A percentile compares a stretch with the other conserved stretches of the same genome.
Conservation (phyloP, 2,329 filamentous ascomycete genomes). For the Lecanicillium sp. region DNA sequence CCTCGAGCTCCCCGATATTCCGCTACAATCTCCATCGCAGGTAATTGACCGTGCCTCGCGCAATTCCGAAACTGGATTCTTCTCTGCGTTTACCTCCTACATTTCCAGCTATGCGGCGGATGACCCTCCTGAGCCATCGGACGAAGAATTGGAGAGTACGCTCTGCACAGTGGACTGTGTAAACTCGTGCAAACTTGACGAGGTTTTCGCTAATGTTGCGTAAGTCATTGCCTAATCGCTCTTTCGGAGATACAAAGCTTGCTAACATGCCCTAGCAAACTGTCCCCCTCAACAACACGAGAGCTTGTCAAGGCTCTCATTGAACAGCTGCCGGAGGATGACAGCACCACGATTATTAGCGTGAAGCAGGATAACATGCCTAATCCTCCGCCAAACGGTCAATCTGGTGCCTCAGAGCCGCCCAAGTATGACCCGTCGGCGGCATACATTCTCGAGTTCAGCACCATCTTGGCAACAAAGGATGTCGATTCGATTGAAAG, state of each 20-base stretch:
- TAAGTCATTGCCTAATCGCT: no score
- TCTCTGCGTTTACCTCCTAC: slow-evolving; percentile 92
- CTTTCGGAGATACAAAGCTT: no score
- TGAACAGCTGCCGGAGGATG: slow-evolving; percentile 79
- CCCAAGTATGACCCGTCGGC: slow-evolving; percentile 76
- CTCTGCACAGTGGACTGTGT: slow-evolving; percentile 92
- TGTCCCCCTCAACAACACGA: slow-evolving; percentile 24
- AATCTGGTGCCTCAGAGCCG: slow-evolving; percentile 21
- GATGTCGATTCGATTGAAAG: slow-evolving; percentile 64
- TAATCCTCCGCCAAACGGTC: slow-evolving; percentile 50
- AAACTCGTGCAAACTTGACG: slow-evolving; percentile 76
- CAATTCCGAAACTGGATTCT: slow-evolving; percentile 72
- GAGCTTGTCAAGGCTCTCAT: slow-evolving; percentile 61
- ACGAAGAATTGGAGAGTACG: slow-evolving; percentile 94
- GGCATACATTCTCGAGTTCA: slow-evolving; percentile 86
- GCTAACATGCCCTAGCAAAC: no score
- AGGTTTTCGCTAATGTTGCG: slow-evolving; percentile 77
- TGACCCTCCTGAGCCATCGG: slow-evolving; percentile 92
- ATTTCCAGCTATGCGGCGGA: slow-evolving; percentile 98
- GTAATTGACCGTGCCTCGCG: slow-evolving; percentile 83
- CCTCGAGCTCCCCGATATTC: slow-evolving; percentile 71
- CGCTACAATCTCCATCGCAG: slow-evolving; percentile 83
- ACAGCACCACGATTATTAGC: slow-evolving; percentile 67
- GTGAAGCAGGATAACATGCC: slow-evolving; percentile 80
- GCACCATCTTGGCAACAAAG: slow-evolving; percentile 71